A percentile compares a stretch with the other conserved stretches of the same genome.
phyloP scores from a whole-genome alignment of 202 grass and related monocot species.

The Tripidium arundinaceum region DNA sequence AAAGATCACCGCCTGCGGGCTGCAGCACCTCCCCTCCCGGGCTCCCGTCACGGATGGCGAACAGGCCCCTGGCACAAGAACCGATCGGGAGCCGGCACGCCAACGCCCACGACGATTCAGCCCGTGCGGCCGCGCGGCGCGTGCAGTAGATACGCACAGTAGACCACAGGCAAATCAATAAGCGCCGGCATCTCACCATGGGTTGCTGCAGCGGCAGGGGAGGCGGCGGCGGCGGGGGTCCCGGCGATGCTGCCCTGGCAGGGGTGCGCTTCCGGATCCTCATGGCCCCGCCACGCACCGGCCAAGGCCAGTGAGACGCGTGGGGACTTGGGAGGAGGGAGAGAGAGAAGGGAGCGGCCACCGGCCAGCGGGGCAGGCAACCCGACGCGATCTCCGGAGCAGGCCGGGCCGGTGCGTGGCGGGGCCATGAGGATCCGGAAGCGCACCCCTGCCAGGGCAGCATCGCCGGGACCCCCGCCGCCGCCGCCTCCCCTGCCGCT shows the following conservation, averaged over 20 bases:
- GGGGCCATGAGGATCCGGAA: constrained; percentile 40
- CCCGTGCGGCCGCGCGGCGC: neutral
- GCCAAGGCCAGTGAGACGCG: neutral
- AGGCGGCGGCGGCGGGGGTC: neutral
- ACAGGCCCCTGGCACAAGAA: neutral
- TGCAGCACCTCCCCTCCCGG: neutral
- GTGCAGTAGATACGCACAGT: neutral
- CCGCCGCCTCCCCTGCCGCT: neutral
- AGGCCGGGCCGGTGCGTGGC: neutral
- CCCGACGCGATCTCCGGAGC: neutral
- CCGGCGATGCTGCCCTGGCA: neutral
- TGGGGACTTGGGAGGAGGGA: neutral
- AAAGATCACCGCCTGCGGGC: neutral
- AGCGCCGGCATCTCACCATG: constrained; percentile 1
- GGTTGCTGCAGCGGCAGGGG: neutral
- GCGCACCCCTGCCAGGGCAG: constrained; percentile 23
- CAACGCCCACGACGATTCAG: too few relatives aligned
- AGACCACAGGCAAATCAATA: too few relatives aligned
- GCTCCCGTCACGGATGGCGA: neutral
- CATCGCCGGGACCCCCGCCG: neutral
- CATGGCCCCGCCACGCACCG: neutral
- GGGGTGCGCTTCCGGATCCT: constrained; percentile 44
- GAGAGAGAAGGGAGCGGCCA: neutral
- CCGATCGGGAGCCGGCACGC: neutral
- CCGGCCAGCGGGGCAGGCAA: neutral